phyloP scores from a whole-genome alignment of 2,329 filamentous ascomycete genomes.

The Magnaporthiopsis poae region DNA sequence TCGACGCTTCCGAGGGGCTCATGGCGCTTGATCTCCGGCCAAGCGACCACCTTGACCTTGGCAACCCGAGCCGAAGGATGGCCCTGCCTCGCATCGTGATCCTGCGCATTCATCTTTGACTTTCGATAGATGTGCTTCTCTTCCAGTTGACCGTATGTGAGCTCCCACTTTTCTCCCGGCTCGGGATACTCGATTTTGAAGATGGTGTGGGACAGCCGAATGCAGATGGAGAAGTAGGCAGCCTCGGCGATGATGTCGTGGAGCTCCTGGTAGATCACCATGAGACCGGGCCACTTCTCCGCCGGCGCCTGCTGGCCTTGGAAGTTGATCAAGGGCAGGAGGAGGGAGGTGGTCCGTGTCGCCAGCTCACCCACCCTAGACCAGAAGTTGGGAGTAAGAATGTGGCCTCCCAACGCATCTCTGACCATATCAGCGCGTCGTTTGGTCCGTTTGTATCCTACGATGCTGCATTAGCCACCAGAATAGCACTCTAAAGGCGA shows the following conservation, averaged over 20 bases:
- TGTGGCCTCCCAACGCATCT: slow-evolving; percentile 15
- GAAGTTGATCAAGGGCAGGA: slow-evolving; percentile 27
- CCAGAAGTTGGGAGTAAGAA: slow-evolving; percentile 28
- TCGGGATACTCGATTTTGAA: slow-evolving; percentile 21
- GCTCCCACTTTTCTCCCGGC: slow-evolving; percentile 19
- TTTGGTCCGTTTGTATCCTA: slow-evolving; percentile 27
- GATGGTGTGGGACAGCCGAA: slow-evolving; percentile 21
- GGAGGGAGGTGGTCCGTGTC: slow-evolving; percentile 21
- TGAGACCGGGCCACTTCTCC: slow-evolving; percentile 12
- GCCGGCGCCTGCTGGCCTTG: slow-evolving; percentile 16
- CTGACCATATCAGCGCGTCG: slow-evolving; percentile 22
- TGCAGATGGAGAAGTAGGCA: slow-evolving; percentile 21
- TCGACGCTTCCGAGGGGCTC: slow-evolving; percentile 13
- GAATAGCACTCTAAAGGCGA: neutral
- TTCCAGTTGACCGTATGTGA: slow-evolving; percentile 17
- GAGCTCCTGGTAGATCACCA: slow-evolving; percentile 21
- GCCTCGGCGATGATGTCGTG: slow-evolving; percentile 24
- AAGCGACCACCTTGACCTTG: slow-evolving; percentile 23
- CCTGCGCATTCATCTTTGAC: slow-evolving; percentile 11
- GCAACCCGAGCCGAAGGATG: slow-evolving; percentile 11
- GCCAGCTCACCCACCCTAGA: slow-evolving; percentile 25
- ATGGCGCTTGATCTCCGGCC: slow-evolving; percentile 22
- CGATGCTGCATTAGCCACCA: neutral
- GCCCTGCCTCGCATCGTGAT: slow-evolving; percentile 10
- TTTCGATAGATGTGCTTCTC: slow-evolving; percentile 12